Evolutionary conservation across 2,329 filamentous ascomycete genomes (phyloP).

Genomic region (Neoscytalidium dimidiatum): DNA sequence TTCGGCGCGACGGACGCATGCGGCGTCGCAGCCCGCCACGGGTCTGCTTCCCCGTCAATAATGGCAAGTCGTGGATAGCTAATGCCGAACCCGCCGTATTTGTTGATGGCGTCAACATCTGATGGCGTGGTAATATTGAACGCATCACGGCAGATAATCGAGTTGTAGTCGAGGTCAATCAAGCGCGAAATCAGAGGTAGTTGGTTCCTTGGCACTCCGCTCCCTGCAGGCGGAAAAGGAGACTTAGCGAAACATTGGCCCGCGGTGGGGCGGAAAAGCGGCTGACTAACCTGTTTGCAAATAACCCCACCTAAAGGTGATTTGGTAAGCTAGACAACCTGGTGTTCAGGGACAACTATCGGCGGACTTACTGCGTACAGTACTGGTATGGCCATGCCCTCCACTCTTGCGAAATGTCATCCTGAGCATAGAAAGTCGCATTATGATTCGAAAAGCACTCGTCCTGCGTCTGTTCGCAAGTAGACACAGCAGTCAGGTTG

Average conservation of each 20-base stretch:
- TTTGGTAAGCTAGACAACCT: slow-evolving; percentile 19
- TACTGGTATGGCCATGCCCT: slow-evolving; percentile 61
- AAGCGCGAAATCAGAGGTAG: slow-evolving; percentile 73
- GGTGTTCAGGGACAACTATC: background rate
- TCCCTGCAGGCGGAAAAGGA: slow-evolving; percentile 48
- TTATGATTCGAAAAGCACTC: slow-evolving; percentile 55
- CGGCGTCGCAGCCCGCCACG: slow-evolving; percentile 75
- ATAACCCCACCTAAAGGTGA: slow-evolving; percentile 68
- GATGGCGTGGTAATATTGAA: slow-evolving; percentile 71
- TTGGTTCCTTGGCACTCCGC: slow-evolving; percentile 63
- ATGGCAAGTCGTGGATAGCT: slow-evolving; percentile 74
- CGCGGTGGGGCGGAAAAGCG: background rate
- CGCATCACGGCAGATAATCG: slow-evolving; percentile 62
- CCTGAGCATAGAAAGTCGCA: slow-evolving; percentile 46
- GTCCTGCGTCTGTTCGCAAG: slow-evolving; percentile 50
- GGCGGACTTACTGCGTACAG: slow-evolving; percentile 42
- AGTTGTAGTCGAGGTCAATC: slow-evolving; percentile 64
- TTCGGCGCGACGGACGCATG: slow-evolving; percentile 64
- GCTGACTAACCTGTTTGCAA: slow-evolving; percentile 57
- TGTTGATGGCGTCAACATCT: slow-evolving; percentile 69
- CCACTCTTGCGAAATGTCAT: slow-evolving; percentile 47
- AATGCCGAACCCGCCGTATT: slow-evolving; percentile 73
- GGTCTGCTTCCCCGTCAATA: slow-evolving; percentile 76
- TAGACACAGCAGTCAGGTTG: slow-evolving; percentile 45
- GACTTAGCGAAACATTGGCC: background rate